Percentiles rank a stretch among this genome's conserved stretches.
Evolutionary conservation across 192 early-diverging fungal species (phyloP).

Genomic region (Coemansia sp.): DNA sequence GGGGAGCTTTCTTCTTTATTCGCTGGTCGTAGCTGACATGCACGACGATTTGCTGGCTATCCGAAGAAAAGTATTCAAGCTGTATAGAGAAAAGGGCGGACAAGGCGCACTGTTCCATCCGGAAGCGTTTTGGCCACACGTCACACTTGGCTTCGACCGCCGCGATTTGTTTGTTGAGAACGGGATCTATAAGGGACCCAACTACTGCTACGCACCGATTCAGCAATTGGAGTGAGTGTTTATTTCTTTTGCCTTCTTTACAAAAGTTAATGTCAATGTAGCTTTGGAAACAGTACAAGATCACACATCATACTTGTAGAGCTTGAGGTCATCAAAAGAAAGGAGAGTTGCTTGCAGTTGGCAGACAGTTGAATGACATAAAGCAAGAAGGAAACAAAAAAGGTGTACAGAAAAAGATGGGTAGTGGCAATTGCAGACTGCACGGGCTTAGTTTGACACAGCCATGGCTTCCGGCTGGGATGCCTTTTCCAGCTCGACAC

Average conservation of each 20-base stretch:
- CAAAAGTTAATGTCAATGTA: neutral
- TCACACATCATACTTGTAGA: neutral
- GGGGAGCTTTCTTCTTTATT: slow-evolving; percentile 33
- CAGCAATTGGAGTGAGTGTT: slow-evolving; percentile 4
- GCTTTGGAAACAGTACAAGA: neutral
- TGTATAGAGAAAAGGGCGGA: slow-evolving; percentile 65
- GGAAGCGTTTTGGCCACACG: slow-evolving; percentile 66
- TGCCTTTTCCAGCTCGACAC: slow-evolving; percentile 43
- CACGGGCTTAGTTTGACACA: slow-evolving; percentile 29
- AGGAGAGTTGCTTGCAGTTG: neutral
- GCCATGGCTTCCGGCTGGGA: slow-evolving; percentile 41
- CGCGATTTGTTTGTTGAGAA: slow-evolving; percentile 70
- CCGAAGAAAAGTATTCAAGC: slow-evolving; percentile 59
- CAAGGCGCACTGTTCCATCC: slow-evolving; percentile 72
- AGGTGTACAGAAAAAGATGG: slow-evolving; percentile 8
- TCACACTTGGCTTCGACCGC: slow-evolving; percentile 67
- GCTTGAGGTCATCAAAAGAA: too few relatives aligned
- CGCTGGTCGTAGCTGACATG: slow-evolving; percentile 56
- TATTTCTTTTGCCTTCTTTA: neutral
- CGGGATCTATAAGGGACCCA: slow-evolving; percentile 70
- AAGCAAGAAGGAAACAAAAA: neutral
- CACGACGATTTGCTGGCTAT: slow-evolving; percentile 53
- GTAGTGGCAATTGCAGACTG: neutral
- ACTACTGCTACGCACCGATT: slow-evolving; percentile 67
- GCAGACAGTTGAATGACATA: neutral